Conservation (phyloP, 1,284 basidiomycete species). For the Boletus sp. region DNA sequence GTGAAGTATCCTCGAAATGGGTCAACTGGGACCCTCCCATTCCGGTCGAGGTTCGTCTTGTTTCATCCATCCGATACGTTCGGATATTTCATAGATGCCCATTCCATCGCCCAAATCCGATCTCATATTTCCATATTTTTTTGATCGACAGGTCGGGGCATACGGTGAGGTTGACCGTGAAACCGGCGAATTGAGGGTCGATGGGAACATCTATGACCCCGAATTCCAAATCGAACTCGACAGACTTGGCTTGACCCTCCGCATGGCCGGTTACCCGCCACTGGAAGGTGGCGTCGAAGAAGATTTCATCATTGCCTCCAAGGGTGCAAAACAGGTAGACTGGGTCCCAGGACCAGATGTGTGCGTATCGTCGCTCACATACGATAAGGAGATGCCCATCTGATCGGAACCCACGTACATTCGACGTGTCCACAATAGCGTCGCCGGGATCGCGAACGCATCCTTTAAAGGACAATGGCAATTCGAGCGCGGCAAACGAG, state of each 20-base stretch:
- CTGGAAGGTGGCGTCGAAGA: slow-evolving; percentile 16
- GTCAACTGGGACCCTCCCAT: slow-evolving; percentile 34
- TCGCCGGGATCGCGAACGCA: slow-evolving; percentile 22
- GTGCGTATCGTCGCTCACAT: slow-evolving; percentile 15
- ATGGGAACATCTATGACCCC: slow-evolving; percentile 25
- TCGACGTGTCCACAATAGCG: slow-evolving; percentile 1
- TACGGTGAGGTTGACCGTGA: slow-evolving; percentile 20
- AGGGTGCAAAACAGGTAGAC: slow-evolving; percentile 14
- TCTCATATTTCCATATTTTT: background rate
- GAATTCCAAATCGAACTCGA: slow-evolving; percentile 20
- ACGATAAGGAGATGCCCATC: background rate
- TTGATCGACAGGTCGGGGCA: slow-evolving; percentile 21
- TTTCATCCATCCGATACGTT: background rate
- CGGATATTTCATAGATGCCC: background rate
- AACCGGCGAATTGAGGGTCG: slow-evolving; percentile 23
- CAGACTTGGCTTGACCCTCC: background rate
- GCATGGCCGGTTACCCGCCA: slow-evolving; percentile 13
- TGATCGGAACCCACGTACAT: background rate
- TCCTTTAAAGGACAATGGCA: slow-evolving; percentile 30
- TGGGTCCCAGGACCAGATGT: slow-evolving; percentile 3
- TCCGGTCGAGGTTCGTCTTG: slow-evolving; percentile 18
- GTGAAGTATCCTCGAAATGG: slow-evolving; percentile 25
- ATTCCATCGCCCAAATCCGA: background rate
- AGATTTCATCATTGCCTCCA: slow-evolving; percentile 23
- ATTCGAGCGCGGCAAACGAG: slow-evolving; percentile 27